Conservation (phyloP, 2,329 filamentous ascomycete species). For the Exophiala spinifera region DNA sequence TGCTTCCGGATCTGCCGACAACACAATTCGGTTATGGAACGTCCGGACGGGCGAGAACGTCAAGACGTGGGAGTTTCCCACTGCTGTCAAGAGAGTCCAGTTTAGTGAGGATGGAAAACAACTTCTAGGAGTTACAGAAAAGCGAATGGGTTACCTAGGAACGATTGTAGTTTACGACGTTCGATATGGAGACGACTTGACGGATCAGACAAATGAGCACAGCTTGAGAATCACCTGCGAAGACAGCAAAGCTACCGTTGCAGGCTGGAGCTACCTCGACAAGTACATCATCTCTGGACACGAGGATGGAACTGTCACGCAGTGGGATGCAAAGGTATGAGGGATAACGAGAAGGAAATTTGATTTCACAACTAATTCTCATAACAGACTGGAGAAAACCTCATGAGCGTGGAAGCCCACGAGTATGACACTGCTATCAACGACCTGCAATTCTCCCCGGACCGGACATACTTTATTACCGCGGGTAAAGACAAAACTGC, state of each 20-base stretch:
- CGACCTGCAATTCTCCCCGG: constrained; percentile 89
- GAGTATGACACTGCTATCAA: constrained; percentile 80
- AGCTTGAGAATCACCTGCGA: constrained; percentile 85
- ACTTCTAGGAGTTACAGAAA: constrained; percentile 92
- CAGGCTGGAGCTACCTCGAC: constrained; percentile 89
- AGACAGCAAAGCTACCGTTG: constrained; percentile 94
- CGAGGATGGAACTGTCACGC: constrained; percentile 88
- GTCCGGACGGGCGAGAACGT: constrained; percentile 86
- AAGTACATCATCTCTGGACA: constrained; percentile 98
- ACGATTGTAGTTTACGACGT: constrained; percentile 93
- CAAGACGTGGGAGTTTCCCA: constrained; percentile 97
- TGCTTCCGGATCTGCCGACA: constrained; percentile 94
- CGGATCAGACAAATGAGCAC: constrained; percentile 80
- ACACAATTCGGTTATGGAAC: constrained; percentile 97
- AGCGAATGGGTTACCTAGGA: constrained; percentile 93
- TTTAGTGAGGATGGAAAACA: constrained; percentile 91
- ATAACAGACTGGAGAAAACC: constrained; percentile 69
- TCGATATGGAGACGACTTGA: constrained; percentile 70
- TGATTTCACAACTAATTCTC: neutral
- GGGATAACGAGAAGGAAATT: constrained; percentile 2
- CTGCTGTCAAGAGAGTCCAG: constrained; percentile 95
- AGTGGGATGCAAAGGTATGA: constrained; percentile 82
- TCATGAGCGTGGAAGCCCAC: constrained; percentile 79
- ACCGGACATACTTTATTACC: constrained; percentile 98
- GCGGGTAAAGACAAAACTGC: constrained; percentile 97